Conservation (phyloP, 257 asterid species). For the Fraxinus pennsylvanica region DNA sequence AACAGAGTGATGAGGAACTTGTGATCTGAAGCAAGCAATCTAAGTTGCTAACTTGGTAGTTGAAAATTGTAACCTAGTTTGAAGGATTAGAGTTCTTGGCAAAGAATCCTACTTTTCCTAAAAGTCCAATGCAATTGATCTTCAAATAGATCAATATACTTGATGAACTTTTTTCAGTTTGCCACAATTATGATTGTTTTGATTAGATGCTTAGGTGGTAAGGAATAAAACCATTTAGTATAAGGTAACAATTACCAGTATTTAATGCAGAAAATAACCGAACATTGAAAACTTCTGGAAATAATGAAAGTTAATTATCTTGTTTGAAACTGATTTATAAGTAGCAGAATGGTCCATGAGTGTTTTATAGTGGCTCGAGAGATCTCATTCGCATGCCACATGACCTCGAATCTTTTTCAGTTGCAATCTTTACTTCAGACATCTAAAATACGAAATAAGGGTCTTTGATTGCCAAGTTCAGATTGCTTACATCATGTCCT, state of each 20-base stretch:
- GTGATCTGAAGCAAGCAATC: constrained; percentile 8
- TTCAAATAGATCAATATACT: neutral
- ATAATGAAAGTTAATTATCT: neutral
- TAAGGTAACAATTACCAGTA: neutral
- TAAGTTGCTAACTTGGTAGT: constrained; percentile 12
- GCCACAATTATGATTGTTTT: neutral
- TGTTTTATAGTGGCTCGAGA: neutral
- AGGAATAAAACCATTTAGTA: neutral
- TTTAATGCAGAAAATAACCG: neutral
- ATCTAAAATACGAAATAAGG: too few relatives aligned
- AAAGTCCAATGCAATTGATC: neutral
- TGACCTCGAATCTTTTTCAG: neutral
- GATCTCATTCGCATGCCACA: neutral
- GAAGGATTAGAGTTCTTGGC: neutral
- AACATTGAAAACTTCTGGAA: neutral
- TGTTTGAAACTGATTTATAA: too few relatives aligned
- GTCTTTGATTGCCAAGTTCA: too few relatives aligned
- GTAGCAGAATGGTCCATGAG: neutral
- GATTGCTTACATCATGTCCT: too few relatives aligned
- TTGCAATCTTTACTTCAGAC: neutral
- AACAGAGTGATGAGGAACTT: constrained; percentile 10
- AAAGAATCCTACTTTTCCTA: neutral
- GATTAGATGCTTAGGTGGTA: neutral
- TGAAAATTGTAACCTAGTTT: neutral
- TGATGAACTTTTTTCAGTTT: neutral